Conservation (phyloP, 139 green algal species). For the Micractinium conductrix region DNA sequence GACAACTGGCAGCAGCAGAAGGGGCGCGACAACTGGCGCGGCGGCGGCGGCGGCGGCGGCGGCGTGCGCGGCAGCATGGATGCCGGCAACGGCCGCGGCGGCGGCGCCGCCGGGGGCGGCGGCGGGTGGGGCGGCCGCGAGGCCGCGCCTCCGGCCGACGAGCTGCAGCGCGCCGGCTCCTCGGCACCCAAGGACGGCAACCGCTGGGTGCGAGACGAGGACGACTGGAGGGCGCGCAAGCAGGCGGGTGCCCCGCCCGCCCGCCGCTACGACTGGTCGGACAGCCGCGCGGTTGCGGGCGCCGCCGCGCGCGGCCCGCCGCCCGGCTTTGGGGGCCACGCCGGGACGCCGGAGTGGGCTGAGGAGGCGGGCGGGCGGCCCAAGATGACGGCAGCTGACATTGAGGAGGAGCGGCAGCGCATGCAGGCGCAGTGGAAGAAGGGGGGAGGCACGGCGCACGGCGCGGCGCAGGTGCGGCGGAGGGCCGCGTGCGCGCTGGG, state of each 20-base stretch:
- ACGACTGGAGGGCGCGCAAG: slow-evolving; percentile 35
- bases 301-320: slow-evolving; percentile 4
- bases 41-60: background rate
- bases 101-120: slow-evolving; percentile 4
- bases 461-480: background rate
- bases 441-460: background rate
- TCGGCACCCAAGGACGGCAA: slow-evolving; percentile 25
- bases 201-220: slow-evolving; percentile 12
- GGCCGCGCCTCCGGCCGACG: background rate
- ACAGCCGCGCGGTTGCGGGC: background rate
- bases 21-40: slow-evolving; percentile 2
- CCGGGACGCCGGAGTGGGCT: slow-evolving; percentile 39
- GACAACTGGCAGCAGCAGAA: slow-evolving; percentile 13
- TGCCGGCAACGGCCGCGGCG: background rate
- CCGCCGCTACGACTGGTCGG: slow-evolving; percentile 27
- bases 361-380: slow-evolving; percentile 14
- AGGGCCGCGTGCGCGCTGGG: no score
- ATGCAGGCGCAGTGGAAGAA: slow-evolving; percentile 54
- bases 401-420: slow-evolving; percentile 50
- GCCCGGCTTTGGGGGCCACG: slow-evolving; percentile 13
- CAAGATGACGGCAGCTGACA: slow-evolving; percentile 44
- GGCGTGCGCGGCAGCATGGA: background rate
- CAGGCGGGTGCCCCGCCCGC: slow-evolving; percentile 10
- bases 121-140: slow-evolving; percentile 13
- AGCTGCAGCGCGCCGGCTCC: background rate